Evolutionary conservation across 2,329 filamentous ascomycete species (phyloP).

Genomic region (Cucurbitaria berberidis): DNA sequence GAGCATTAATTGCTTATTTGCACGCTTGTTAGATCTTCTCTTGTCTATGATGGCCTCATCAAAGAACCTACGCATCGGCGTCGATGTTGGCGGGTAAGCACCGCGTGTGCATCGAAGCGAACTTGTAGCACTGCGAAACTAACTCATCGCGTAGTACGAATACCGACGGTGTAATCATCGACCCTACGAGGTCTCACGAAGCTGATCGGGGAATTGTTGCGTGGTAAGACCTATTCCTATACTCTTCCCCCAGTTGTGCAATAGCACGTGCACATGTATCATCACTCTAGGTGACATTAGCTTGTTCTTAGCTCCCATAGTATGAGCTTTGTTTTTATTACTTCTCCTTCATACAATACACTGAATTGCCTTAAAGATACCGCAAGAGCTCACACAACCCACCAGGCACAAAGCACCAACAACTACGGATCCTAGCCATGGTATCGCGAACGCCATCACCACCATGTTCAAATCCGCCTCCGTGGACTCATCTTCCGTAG

Average conservation of each 20-base stretch:
- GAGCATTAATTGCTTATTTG: neutral
- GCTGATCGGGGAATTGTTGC: constrained; percentile 41
- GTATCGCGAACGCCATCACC: constrained; percentile 44
- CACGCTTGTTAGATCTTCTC: neutral
- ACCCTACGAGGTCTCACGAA: constrained; percentile 36
- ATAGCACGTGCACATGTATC: neutral
- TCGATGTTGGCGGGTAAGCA: constrained; percentile 52
- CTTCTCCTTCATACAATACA: neutral
- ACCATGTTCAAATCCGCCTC: constrained; percentile 44
- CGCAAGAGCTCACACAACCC: neutral
- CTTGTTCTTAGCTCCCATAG: neutral
- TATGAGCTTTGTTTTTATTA: neutral
- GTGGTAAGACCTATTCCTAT: constrained; percentile 31
- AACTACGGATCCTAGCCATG: constrained; percentile 46
- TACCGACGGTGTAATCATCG: constrained; percentile 47
- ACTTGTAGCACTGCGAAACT: neutral
- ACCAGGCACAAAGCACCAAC: constrained; percentile 48
- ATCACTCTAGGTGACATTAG: neutral
- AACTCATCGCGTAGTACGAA: constrained; percentile 36
- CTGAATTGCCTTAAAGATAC: neutral
- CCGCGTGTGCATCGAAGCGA: neutral
- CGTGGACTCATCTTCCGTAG: constrained; percentile 42
- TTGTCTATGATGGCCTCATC: constrained; percentile 10
- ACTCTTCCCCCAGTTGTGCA: neutral
- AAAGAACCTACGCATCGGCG: constrained; percentile 49